Base-by-base conservation (phyloP, 768 basidiomycete genomes). In the Termitomyces sp. region DNA sequence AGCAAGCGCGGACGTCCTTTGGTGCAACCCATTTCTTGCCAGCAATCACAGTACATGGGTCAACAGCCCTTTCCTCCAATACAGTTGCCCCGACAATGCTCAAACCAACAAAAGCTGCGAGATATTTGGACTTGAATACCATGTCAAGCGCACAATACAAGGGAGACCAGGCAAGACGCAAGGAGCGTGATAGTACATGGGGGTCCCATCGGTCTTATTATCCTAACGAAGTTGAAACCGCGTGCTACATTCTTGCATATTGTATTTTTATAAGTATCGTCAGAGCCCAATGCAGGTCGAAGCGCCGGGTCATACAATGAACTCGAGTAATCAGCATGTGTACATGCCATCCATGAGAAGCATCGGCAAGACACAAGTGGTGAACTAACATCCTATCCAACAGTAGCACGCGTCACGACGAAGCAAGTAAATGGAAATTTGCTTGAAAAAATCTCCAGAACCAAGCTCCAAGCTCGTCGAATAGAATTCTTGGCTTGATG, bases 1-100 rank as follows among this genome's bases (percentile, higher is more conserved):
- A 72, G 67, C 84, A 86, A 16, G 77, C 77, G 30, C 83, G 73
- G 8, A 79, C 80, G 62, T 80, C 78, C 37, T 64, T 62, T 2
- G 85, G 84, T 10, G 79, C 69, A 30, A 79, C 80, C 82, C 83
- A 85, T 70, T 74, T 80, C 69, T 80, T 71, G 36, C 80, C 80
- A 53, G 78, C 80, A 60, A 86, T 82, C 12, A 64, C 70, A 20
- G 79, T 76, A 62, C 84, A 86, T 0, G 81, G 81, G 62, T 84
- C 83, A 20, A 55, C 55, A 12, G 48, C 55, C 12, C 49, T 51
- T 18, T 53, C 56, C 16, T 58, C 54, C 10, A 55, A 37, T 12
- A 51, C 22, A 26, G 34, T 49, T 13, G 60, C 58, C n/a, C 44
- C 54, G 30, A 58, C 60, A 18, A 56, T 43, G 44, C 53, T 44